Base-by-base conservation (phyloP, 1,284 basidiomycete species). In the Rhodotorula sp. region DNA sequence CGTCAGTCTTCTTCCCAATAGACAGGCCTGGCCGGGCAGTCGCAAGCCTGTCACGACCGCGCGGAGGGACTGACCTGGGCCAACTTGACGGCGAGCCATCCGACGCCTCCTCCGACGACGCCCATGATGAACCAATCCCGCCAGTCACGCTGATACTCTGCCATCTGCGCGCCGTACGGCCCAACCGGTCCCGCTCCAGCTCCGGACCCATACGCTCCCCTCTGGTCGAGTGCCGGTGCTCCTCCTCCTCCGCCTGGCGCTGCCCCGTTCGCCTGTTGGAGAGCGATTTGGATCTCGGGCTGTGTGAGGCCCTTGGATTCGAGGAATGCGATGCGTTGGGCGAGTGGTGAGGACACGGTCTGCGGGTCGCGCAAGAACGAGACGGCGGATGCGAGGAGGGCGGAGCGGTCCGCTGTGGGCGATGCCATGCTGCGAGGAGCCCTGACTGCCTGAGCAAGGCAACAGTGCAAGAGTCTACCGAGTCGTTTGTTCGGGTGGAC, bases 41-140 rank as follows among this genome's bases (percentile, higher is more conserved):
- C 62, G 44, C 52, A 57, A 11, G 19, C 27, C 3, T 32, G 24
- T 29, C 61, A 34, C 29, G 29, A 36, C 46, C 3, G 8, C 39
- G 27, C n/a, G 61, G 15, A 8, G 22, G 4, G 22, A 80, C 85
- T 71, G 77, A 91, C 92, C 80, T 88, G 88, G 76, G 94, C 94
- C 49, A 98, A 81, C 3, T 91, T 85, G 34, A 89, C 84, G n/a
- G 92, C 87, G 27, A 93, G 91, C 79, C 93, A 97, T n/a, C 89
- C 87, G 10, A 95, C 83, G 4, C 89, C 87, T 6, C 94, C 94
- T 53, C 94, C 94, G 8, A 99, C 84, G 48, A 98, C 90, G 20
- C 90, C 89, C 82, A 95, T 94, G 78, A 99, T 96, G 80, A 96
- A 97, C 80, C 94, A 91, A 81, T 97, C 94, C 70, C 93, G 84